Evolutionary conservation across 208 protist genomes (phyloP), one percentile per base, ranked within the genome.

Genomic region (Acanthamoeba divionensis): DNA sequence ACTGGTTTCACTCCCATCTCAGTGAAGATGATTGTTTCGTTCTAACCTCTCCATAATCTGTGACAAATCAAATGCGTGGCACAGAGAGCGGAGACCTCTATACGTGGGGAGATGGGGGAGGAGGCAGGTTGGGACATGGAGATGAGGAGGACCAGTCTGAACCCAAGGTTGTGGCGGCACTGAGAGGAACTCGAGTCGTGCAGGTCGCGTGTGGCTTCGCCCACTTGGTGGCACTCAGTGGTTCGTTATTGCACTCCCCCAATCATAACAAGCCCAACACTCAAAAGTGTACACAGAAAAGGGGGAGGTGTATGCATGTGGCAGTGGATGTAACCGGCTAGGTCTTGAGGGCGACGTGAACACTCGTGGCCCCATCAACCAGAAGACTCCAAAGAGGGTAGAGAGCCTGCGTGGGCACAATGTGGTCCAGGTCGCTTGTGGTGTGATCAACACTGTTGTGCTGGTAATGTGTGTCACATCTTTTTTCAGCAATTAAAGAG

Each of bases 71-170:
- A n/a, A n/a, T n/a, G n/a, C n/a, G n/a, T n/a, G 66, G 1, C 36
- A 3, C 75, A 85, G 80, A 88, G 13, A 71, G 24, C 5, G 60
- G 60, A 15, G 80, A 88, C 21, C 57, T 88, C 29, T 67, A 71
- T 15, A 88, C 57, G 7, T 88, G 54, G 54, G 80, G 80, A 7
- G 57, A 88, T n/a, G 80, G 80, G 0, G 57, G 45, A n/a, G 60
- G 60, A 1, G 80, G 80, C 1, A 33, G 57, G 9, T 33, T 88
- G 1, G 80, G 80, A 5, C 80, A 88, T 45, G 80, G 80, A 29
- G 80, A 88, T n/a, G 80, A 88, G 41, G 54, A 88, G 12, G 80
- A 88, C 60, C 80, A 88, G 41, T 62, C 47, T 24, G 57, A 73
- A 24, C 80, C 80, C n/a, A 38, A 33, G 2, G 26, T 33, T 15